Conservation (phyloP, 257 asterid species). For the Nicotiana tabacum region DNA sequence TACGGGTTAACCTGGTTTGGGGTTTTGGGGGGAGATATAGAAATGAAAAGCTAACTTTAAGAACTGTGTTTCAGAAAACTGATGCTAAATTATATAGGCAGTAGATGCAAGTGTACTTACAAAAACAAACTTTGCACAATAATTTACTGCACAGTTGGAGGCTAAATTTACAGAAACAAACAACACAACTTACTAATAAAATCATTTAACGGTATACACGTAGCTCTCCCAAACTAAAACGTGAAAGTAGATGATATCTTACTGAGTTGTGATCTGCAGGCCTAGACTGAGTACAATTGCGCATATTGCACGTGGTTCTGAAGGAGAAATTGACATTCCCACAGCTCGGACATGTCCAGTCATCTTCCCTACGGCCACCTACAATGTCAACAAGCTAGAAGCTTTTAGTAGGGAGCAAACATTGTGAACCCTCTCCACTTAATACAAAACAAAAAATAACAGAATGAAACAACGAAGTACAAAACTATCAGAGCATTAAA, state of each 20-base stretch:
- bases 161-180: not conserved
- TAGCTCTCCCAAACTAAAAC: not conserved
- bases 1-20: not conserved
- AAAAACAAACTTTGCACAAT: not conserved
- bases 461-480: not conserved
- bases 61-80: not conserved
- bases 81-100: not conserved
- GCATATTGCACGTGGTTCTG: constrained; percentile 89
- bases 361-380: constrained; percentile 97
- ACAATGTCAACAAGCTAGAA: constrained; percentile 17
- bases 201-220: not conserved
- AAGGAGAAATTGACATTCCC: constrained; percentile 86
- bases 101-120: not conserved
- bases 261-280: constrained; percentile 82
- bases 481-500: not conserved
- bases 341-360: constrained; percentile 93
- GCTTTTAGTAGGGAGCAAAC: not conserved
- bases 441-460: not conserved
- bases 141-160: not conserved
- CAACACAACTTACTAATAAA: not conserved
- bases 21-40: not conserved
- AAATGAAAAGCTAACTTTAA: not conserved
- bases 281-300: constrained; percentile 84
- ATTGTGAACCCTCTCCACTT: constrained; percentile 3
- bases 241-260: constrained; percentile 18